These are phyloP conservation scores for Xylaria digitata DNA, from an alignment of 2,329 filamentous ascomycete genomes.

Conservation along the genomic window DNA sequence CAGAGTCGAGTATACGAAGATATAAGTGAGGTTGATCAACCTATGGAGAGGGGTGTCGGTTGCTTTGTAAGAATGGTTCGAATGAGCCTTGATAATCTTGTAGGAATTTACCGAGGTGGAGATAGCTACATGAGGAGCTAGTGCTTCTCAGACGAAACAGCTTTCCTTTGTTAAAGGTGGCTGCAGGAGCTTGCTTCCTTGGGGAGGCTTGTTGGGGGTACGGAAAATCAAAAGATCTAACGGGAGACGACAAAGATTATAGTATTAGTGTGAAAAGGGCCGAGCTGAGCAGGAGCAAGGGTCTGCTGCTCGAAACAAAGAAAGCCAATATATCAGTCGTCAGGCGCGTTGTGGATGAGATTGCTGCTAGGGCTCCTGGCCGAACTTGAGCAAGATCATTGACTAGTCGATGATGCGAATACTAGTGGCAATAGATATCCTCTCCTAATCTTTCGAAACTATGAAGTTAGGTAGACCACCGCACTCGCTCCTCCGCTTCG, in stretches of 20 bases:
- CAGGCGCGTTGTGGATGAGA: slow-evolving; percentile 45
- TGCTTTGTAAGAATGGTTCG: slow-evolving; percentile 42
- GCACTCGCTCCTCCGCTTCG: slow-evolving; percentile 33
- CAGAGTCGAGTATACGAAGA: slow-evolving; percentile 46
- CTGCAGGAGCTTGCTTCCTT: slow-evolving; percentile 47
- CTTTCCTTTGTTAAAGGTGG: slow-evolving; percentile 48
- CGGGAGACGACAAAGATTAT: slow-evolving; percentile 37
- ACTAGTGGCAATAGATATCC: slow-evolving; percentile 39
- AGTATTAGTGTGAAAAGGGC: slow-evolving; percentile 42
- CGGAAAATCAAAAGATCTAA: slow-evolving; percentile 41
- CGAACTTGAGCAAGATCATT: slow-evolving; percentile 41
- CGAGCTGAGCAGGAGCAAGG: slow-evolving; percentile 44
- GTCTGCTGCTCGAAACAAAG: slow-evolving; percentile 47
- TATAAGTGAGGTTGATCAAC: slow-evolving; percentile 40
- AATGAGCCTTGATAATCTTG: slow-evolving; percentile 37
- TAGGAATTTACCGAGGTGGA: slow-evolving; percentile 40
- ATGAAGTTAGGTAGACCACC: slow-evolving; percentile 42
- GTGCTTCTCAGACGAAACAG: slow-evolving; percentile 46
- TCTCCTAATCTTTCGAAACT: slow-evolving; percentile 42
- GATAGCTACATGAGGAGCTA: slow-evolving; percentile 46
- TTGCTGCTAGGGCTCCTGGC: slow-evolving; percentile 35
- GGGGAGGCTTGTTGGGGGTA: slow-evolving; percentile 41
- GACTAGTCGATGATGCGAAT: slow-evolving; percentile 37
- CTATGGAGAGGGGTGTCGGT: slow-evolving; percentile 32
- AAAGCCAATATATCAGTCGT: slow-evolving; percentile 47